Evolutionary conservation across 495 filamentous ascomycete species (phyloP), one percentile per base, ranked within the genome.

Genomic region (Aspergillus steynii): DNA sequence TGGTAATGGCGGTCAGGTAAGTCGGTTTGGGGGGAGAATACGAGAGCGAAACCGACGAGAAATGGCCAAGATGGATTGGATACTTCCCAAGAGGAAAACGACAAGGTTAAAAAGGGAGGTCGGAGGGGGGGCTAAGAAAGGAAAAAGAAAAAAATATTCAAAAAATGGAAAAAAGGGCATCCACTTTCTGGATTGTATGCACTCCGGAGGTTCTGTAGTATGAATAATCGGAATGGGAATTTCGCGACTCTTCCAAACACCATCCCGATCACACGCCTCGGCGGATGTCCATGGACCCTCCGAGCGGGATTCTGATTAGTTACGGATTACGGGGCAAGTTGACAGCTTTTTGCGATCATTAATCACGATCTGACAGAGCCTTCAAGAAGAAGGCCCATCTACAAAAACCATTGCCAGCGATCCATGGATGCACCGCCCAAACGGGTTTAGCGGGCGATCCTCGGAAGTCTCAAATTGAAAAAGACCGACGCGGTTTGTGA

Each of bases 361-460:
- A 60, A 25, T 52, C 53, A 53, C 20, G 57, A 50, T 49, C 25
- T 29, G 20, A 20, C 20, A 20, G 20, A 20, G 20, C 20, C 20
- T 20, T 20, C 20, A 20, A 20, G 20, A 20, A 20, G 20, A 20
- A 20, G 20, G 20, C 20, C 20, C 20, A 20, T 20, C 20, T 20
- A 20, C 20, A 20, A 20, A 20, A 20, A 20, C 20, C 20, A 20
- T 20, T 20, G 20, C 20, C 20, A 20, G 58, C 58, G 27, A 60
- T 55, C 58, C 50, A 60, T 34, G 58, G 50, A 54, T 54, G 53
- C 29, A 31, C n/a, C 53, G 20, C 20, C 20, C 20, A 7, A 55
- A 55, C 3, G 5, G 51, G 57, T 47, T 26, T 55, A 60, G 58
- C 28, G 50, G 51, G 50, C 53, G 59, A 61, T 61, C 59, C 45